Evolutionary conservation across 176 grass and related monocot genomes (phyloP), one percentile per base, ranked within the genome.

Genomic region (Elymus sibiricus): DNA sequence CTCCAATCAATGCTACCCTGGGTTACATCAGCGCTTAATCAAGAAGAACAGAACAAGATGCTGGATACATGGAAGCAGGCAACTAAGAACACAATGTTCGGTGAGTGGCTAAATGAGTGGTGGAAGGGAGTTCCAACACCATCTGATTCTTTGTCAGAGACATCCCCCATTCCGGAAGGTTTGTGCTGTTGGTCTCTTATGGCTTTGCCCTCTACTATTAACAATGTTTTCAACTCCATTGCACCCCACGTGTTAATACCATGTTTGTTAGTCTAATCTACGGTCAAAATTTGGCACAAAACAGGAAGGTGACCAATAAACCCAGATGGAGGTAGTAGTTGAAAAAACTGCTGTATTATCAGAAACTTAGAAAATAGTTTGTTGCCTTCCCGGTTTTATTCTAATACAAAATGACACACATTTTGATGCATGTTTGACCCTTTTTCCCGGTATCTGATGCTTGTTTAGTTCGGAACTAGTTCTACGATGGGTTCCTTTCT

Each of bases 81-180:
- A 69, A 97, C 97, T 7, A 99, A 97, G 40, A 99, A 99, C 29
- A 99, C 97, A 5, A 97, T 99, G 97, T 99, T 99, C 63, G 91
- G 93, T 78, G 97, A 99, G 70, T 99, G 97, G 97, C 84, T 99
- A 86, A 99, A 97, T 25, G 97, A 97, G 66, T 99, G 97, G 97
- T 99, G 97, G 97, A 94, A 94, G 79, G 94, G 88, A 49, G 92
- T 83, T 84, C 89, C 89, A 70, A 76, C 85, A 77, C 82, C 87
- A 19, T 89, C 92, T 76, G 65, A 87, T 79, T 79, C 90, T 85
- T 79, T 77, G 55, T 43, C 58, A 25, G 88, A 87, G 78, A 76
- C 74, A 35, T 88, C 93, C 58, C 75, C 84, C 64, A 19, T 90
- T 79, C 78, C 72, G 85, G 86, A 93, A 86, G 92, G 92, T 94